These are phyloP conservation scores for Arthrocladium fulminans DNA, from an alignment of 2,329 filamentous ascomycete species.

Conservation along the genomic window DNA sequence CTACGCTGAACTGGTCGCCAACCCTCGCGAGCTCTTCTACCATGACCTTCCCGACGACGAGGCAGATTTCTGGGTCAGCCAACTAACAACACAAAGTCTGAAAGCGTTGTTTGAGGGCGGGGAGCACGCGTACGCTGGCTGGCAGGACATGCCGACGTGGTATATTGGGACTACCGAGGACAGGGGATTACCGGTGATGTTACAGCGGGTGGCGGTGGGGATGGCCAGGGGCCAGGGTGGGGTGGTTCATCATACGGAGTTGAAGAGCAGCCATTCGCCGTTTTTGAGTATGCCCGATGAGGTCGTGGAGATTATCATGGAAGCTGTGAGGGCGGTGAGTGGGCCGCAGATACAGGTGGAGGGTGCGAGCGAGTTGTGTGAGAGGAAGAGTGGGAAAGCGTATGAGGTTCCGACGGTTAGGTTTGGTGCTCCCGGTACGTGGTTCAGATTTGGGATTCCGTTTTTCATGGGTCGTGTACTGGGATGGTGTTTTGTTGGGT, in stretches of 20 bases:
- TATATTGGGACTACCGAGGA: slow-evolving; percentile 40
- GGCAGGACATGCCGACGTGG: slow-evolving; percentile 42
- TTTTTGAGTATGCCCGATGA: slow-evolving; percentile 41
- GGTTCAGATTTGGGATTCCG: slow-evolving; percentile 15
- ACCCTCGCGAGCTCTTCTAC: slow-evolving; percentile 40
- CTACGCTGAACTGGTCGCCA: slow-evolving; percentile 32
- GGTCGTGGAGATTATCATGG: slow-evolving; percentile 31
- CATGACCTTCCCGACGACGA: slow-evolving; percentile 42
- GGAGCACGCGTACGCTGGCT: slow-evolving; percentile 39
- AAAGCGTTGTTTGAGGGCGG: slow-evolving; percentile 40
- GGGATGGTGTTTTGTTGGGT: slow-evolving; percentile 19
- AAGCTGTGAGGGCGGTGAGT: slow-evolving; percentile 26
- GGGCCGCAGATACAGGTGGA: not conserved
- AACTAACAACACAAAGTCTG: slow-evolving; percentile 35
- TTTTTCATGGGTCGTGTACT: slow-evolving; percentile 21
- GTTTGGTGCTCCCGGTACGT: slow-evolving; percentile 18
- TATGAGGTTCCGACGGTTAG: slow-evolving; percentile 11
- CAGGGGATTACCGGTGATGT: slow-evolving; percentile 31
- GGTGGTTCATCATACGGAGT: slow-evolving; percentile 32
- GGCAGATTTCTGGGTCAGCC: slow-evolving; percentile 34
- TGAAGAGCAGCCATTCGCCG: slow-evolving; percentile 42
- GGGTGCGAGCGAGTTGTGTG: slow-evolving; percentile 17
- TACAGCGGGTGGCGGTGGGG: slow-evolving; percentile 33
- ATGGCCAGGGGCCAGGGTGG: slow-evolving; percentile 31
- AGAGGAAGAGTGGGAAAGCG: slow-evolving; percentile 9